These are phyloP conservation scores for Centaurea solstitialis DNA, from an alignment of 129 eudicot genomes.

Conservation along the genomic window DNA sequence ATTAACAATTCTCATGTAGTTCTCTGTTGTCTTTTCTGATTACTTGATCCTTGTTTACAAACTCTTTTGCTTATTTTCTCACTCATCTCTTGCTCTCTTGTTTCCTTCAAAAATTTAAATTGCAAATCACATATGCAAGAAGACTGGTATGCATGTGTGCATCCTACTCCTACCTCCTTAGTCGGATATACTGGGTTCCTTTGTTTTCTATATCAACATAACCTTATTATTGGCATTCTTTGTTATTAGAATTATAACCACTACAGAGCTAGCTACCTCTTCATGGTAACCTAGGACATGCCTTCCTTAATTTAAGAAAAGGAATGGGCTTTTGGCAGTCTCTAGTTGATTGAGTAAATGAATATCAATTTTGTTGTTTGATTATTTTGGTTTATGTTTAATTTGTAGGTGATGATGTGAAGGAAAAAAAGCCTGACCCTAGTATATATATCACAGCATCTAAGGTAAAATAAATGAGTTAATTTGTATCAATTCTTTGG, in stretches of 20 bases:
- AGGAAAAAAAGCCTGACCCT: slow-evolving; percentile 98
- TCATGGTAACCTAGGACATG: neutral
- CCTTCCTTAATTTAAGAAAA: neutral
- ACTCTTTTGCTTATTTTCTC: neutral
- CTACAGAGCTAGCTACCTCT: neutral
- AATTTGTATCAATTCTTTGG: neutral
- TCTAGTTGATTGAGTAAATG: neutral
- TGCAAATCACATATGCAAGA: too few species aligned
- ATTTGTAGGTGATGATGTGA: slow-evolving; percentile 89
- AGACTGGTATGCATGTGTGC: too few species aligned
- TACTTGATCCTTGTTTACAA: neutral
- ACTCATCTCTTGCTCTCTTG: neutral
- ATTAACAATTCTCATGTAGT: too few species aligned
- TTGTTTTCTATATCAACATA: too few species aligned
- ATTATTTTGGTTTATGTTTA: slow-evolving; percentile 12
- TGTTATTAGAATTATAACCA: too few species aligned
- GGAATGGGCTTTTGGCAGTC: neutral
- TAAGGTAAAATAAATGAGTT: slow-evolving; percentile 41
- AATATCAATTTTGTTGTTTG: neutral
- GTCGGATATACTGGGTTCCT: too few species aligned
- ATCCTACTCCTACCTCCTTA: too few species aligned
- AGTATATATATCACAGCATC: slow-evolving; percentile 82
- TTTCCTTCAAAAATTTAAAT: neutral
- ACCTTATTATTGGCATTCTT: too few species aligned
- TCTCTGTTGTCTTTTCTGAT: neutral